These are phyloP conservation scores for Parastagonospora nodorum DNA, from an alignment of 2,329 filamentous ascomycete genomes.

Conservation along the genomic window DNA sequence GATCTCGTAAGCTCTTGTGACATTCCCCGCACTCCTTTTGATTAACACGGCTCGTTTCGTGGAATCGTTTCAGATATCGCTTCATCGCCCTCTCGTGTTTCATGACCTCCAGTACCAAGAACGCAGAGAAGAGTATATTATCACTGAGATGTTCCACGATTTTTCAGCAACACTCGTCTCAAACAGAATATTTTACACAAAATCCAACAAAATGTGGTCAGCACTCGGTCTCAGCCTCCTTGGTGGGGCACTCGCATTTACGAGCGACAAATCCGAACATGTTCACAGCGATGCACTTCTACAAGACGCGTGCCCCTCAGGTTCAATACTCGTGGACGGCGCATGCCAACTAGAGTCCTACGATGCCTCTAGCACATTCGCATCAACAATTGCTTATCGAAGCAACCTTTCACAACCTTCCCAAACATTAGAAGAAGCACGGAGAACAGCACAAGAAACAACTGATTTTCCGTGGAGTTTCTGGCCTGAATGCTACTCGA, in stretches of 20 bases:
- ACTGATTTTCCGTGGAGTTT: conserved; percentile 39
- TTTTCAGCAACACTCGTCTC: not conserved
- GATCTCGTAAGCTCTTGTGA: not conserved
- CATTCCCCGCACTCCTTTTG: not conserved
- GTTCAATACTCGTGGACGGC: conserved; percentile 26
- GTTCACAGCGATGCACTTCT: conserved; percentile 27
- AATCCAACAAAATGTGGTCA: conserved; percentile 24
- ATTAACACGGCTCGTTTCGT: conserved; percentile 12
- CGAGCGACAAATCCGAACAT: conserved; percentile 23
- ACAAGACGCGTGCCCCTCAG: conserved; percentile 30
- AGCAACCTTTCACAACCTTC: conserved; percentile 24
- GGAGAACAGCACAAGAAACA: conserved; percentile 19
- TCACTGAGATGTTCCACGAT: not conserved
- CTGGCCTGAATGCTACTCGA: conserved; percentile 40
- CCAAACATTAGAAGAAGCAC: conserved; percentile 26
- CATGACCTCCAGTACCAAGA: conserved; percentile 5
- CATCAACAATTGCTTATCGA: conserved; percentile 16
- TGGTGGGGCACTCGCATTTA: conserved; percentile 26
- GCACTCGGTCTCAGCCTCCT: conserved; percentile 25
- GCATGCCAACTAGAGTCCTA: conserved; percentile 26
- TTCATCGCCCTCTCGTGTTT: conserved; percentile 27
- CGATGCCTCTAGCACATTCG: conserved; percentile 3
- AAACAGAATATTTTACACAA: not conserved
- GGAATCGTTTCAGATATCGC: conserved; percentile 29
- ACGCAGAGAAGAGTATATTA: not conserved